Percentiles rank a stretch among this genome's conserved stretches.
These are phyloP conservation scores for Coleophoma eucalyptorum DNA, from an alignment of 2,329 filamentous ascomycete genomes.

Conservation along the genomic window DNA sequence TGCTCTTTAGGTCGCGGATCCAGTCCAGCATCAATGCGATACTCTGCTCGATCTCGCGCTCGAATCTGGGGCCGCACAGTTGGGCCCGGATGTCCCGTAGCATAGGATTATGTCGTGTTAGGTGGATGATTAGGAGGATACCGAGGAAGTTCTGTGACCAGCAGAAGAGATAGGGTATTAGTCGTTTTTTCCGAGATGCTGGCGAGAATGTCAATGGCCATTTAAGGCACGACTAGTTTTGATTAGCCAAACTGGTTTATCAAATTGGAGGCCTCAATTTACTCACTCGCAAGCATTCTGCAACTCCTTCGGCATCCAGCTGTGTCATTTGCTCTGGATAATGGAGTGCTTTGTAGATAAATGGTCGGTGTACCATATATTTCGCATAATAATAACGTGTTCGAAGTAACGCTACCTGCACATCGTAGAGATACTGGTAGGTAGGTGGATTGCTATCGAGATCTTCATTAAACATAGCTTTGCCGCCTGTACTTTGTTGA, in stretches of 20 bases:
- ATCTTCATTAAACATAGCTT: conserved; percentile 42
- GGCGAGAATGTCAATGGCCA: conserved; percentile 59
- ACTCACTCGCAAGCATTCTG: conserved; percentile 44
- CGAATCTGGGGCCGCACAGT: conserved; percentile 44
- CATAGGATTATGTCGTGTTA: conserved; percentile 47
- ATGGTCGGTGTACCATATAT: conserved; percentile 54
- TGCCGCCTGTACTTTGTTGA: conserved; percentile 16
- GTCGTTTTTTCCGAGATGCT: conserved; percentile 50
- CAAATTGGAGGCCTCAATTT: neutral
- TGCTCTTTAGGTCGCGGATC: conserved; percentile 51
- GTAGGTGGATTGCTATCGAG: conserved; percentile 37
- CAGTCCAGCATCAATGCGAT: conserved; percentile 52
- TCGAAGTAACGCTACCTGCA: conserved; percentile 52
- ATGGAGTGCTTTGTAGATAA: conserved; percentile 56
- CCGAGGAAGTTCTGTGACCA: conserved; percentile 61
- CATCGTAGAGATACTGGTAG: conserved; percentile 49
- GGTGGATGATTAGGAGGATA: conserved; percentile 51
- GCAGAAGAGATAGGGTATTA: conserved; percentile 55
- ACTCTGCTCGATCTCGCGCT: conserved; percentile 45
- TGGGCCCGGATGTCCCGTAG: conserved; percentile 44
- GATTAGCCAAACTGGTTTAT: neutral
- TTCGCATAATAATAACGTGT: conserved; percentile 57
- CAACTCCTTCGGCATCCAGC: conserved; percentile 51
- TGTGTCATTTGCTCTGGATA: conserved; percentile 47
- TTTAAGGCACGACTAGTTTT: conserved; percentile 41